Evolutionary conservation across 192 early-diverging fungal genomes (phyloP).

Genomic region (Podochytrium sp.): DNA sequence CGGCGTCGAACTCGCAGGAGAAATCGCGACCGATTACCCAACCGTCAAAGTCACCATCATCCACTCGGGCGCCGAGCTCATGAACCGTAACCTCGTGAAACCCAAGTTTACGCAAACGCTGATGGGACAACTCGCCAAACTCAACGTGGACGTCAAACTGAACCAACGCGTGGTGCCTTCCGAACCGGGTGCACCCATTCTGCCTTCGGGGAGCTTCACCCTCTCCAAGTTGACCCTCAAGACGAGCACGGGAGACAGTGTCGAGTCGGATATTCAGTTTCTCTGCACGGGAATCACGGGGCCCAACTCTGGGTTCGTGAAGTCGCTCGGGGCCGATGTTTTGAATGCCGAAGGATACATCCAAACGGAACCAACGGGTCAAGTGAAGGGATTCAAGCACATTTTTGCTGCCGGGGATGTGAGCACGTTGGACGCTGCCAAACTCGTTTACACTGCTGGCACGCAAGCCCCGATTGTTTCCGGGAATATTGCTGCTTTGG

Average conservation of each 20-base stretch:
- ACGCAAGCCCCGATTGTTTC: slow-evolving; percentile 26
- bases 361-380: slow-evolving; percentile 70
- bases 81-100: slow-evolving; percentile 9
- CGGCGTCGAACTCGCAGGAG: slow-evolving; percentile 79
- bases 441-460: slow-evolving; percentile 32
- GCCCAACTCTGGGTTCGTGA: slow-evolving; percentile 68
- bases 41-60: slow-evolving; percentile 65
- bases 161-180: slow-evolving; percentile 53
- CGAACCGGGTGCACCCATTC: slow-evolving; percentile 27
- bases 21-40: slow-evolving; percentile 67
- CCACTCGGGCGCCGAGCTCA: slow-evolving; percentile 55
- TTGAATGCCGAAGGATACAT: slow-evolving; percentile 63
- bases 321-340: slow-evolving; percentile 56
- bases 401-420: slow-evolving; percentile 82
- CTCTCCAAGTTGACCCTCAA: slow-evolving; percentile 36
- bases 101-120: background rate
- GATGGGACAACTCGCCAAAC: slow-evolving; percentile 6
- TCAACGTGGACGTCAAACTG: slow-evolving; percentile 56
- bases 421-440: slow-evolving; percentile 48
- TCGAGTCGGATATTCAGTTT: slow-evolving; percentile 67
- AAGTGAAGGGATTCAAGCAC: slow-evolving; percentile 64
- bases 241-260: slow-evolving; percentile 44
- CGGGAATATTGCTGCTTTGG: slow-evolving; percentile 35
- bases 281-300: slow-evolving; percentile 73
- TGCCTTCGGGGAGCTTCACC: slow-evolving; percentile 30